Evolutionary conservation across 1,284 basidiomycete species (phyloP), one percentile per base, ranked within the genome.

Genomic region (Tylopilus sp.): DNA sequence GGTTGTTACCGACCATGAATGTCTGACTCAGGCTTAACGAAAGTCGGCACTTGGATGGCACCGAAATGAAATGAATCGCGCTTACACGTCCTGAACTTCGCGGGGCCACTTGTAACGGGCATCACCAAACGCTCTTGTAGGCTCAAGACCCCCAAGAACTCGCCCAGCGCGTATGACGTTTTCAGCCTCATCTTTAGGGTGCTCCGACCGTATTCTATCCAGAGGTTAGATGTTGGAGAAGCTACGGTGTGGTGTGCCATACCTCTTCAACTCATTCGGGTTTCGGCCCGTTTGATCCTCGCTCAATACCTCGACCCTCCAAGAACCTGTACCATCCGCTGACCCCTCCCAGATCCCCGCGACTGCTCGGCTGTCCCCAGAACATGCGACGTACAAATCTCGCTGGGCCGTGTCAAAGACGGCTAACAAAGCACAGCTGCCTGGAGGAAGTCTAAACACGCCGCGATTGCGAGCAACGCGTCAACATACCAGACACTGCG

Each of bases 211-310:
- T 57, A 99, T 83, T 50, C 97, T 94, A 40, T 42, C 29, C 34
- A 44, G 41, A 51, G 48, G 41, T 61, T 36, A 50, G 51, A 25
- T 31, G 48, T 15, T 36, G 37, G 26, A 33, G n/a, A 35, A 19
- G 37, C 15, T 6, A 28, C 51, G 25, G 26, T 13, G 4, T 28
- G 12, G 9, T 10, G 18, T 23, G 36, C 53, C 69, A 42, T 55
- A 88, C 87, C 87, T 77, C 65, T 75, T 75, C 28, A 81, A 66
- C 70, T 99, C 96, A 49, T 81, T 86, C 11, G 81, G 84, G 65
- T 96, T 98, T 52, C 91, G 81, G 25, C 93, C 96, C 10, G 94
- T 98, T 74, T 98, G 95, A 66, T 99, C 97, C 64, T 97, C 90
- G 30, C 82, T 91, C 51, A 99, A 76, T 18, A 92, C 90, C 65